Evolutionary conservation across 1,139 yeast genomes (phyloP).

Genomic region (Pichia terricola): DNA sequence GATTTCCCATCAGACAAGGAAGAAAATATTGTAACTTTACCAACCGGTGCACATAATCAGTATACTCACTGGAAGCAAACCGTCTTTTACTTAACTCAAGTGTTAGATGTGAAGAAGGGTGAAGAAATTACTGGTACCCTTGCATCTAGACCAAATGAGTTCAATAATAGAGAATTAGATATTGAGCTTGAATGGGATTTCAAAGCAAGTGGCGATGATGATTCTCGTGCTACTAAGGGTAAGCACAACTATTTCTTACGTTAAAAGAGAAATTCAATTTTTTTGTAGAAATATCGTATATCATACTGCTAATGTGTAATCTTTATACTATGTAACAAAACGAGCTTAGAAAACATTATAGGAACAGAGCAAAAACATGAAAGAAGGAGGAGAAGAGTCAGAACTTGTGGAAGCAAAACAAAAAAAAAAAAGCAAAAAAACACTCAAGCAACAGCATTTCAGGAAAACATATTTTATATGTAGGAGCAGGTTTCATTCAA

Average conservation of each 20-base stretch:
- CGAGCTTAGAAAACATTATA: too few species aligned
- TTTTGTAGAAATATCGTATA: too few species aligned
- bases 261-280: constrained; percentile 20
- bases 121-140: constrained; percentile 66
- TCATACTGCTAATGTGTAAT: too few species aligned
- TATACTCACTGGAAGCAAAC: constrained; percentile 98
- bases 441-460: too few species aligned
- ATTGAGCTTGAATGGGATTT: constrained; percentile 55
- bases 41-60: constrained; percentile 74
- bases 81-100: constrained; percentile 82
- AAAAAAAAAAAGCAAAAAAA: too few species aligned
- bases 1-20: constrained; percentile 50
- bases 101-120: constrained; percentile 66
- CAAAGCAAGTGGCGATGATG: constrained; percentile 41
- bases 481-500: too few species aligned
- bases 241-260: constrained; percentile 60
- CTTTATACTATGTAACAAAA: too few species aligned
- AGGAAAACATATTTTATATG: too few species aligned
- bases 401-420: too few species aligned
- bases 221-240: constrained; percentile 45
- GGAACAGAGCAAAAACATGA: too few species aligned
- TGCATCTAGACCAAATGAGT: constrained; percentile 64
- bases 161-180: constrained; percentile 80
- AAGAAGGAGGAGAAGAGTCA: too few species aligned
- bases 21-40: constrained; percentile 42